A percentile compares a stretch with the other conserved stretches of the same genome.
Conservation (phyloP, 805 yeast species). For the Metschnikowia anglica region DNA sequence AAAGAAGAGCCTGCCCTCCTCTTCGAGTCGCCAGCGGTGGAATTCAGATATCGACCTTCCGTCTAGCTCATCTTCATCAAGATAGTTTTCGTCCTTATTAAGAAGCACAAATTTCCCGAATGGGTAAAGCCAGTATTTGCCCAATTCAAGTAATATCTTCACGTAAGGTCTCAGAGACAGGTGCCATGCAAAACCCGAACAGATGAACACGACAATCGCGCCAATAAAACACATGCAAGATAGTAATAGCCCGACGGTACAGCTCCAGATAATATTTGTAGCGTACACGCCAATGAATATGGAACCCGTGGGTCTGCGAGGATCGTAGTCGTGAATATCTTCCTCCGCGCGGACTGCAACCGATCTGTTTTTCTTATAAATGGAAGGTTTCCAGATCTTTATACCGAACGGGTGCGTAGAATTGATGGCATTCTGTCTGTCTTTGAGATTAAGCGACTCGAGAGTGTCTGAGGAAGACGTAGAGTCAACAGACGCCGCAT, state of each 20-base stretch:
- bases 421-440: conserved; percentile 94
- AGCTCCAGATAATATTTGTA: conserved; percentile 72
- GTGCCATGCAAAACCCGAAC: conserved; percentile 43
- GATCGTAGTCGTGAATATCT: conserved; percentile 80
- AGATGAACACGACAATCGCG: conserved; percentile 44
- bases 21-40: conserved; percentile 79
- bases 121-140: conserved; percentile 74
- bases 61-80: conserved; percentile 83
- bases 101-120: conserved; percentile 88
- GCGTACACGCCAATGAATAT: conserved; percentile 62
- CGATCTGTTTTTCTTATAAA: conserved; percentile 88
- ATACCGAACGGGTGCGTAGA: conserved; percentile 98
- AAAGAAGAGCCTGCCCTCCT: conserved; percentile 76
- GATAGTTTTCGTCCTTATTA: conserved; percentile 73
- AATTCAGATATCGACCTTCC: conserved; percentile 85
- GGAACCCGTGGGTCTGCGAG: conserved; percentile 43
- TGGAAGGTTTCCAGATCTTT: conserved; percentile 97
- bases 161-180: conserved; percentile 62
- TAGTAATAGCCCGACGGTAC: conserved; percentile 67
- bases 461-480: conserved; percentile 47
- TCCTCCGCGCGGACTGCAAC: conserved; percentile 89
- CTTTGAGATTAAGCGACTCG: conserved; percentile 85
- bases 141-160: conserved; percentile 56
- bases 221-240: conserved; percentile 52
- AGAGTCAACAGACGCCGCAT: conserved; percentile 28